Evolutionary conservation across 768 basidiomycete species (phyloP), one percentile per base, ranked within the genome.

Genomic region (Psilocybe subaeruginosa): DNA sequence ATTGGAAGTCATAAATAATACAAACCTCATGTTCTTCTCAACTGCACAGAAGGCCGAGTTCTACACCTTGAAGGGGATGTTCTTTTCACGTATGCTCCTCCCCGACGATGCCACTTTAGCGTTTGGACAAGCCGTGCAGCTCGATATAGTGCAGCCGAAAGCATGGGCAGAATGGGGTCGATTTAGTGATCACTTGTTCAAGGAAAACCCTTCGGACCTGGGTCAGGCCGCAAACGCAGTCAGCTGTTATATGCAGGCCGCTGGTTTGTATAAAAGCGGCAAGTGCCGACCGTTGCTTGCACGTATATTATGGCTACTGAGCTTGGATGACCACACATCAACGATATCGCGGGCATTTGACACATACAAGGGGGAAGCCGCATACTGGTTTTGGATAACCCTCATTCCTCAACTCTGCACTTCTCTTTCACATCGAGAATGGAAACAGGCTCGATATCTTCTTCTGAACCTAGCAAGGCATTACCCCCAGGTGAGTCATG

Each of bases 131-230:
- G 97, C 97, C 33, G 93, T 98, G 35, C 95, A 98, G 74, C 85
- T 98, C 74, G 97, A 99, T 72, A 91, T 97, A 85, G 81, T 80
- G 51, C 90, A 98, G 73, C 89, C 97, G 0, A 99, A 98, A 74
- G 94, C 94, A 4, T 99, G 97, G 97, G 95, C 95, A 0, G 95
- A 98, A 71, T 99, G 96, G 97, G 97, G 96, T 49, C 85, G 89
- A 65, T 98, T 85, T 73, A 96, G 92, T 65, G 97, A 99, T 73
- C 86, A 86, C 43, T 86, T 95, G 81, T 98, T 97, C 83, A 92
- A 94, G 68, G 95, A 97, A 50, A 78, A 83, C 37, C 90, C 93
- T 2, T 79, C 66, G 51, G 92, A 95, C 45, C 81, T 92, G 73
- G 75, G 82, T 3, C 82, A 89, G 64, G 97, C 95, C 2, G 91